Conservation (phyloP, 1,284 basidiomycete genomes). For the Taiwanofungus camphoratus region DNA sequence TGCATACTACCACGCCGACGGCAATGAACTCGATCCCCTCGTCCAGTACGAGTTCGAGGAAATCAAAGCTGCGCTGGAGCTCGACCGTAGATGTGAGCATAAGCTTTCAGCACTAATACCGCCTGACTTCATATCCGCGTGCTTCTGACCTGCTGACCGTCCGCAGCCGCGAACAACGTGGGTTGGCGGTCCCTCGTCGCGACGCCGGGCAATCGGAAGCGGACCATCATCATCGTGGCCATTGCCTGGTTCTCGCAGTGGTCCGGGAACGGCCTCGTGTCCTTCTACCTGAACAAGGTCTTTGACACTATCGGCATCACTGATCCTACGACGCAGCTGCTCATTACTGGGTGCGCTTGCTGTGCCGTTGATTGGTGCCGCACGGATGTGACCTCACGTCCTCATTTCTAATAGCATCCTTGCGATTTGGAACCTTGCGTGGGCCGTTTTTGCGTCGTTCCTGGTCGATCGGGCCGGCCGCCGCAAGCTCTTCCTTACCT, state of each 20-base stretch:
- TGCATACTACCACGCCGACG: constrained; percentile 72
- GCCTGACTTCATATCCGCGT: neutral
- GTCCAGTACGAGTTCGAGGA: constrained; percentile 71
- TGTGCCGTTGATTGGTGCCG: constrained; percentile 19
- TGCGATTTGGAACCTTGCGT: constrained; percentile 69
- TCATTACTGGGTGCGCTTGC: constrained; percentile 27
- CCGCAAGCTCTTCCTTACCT: constrained; percentile 60
- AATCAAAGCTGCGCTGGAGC: constrained; percentile 68
- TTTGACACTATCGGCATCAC: constrained; percentile 70
- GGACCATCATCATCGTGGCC: constrained; percentile 63
- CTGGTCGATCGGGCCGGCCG: constrained; percentile 58
- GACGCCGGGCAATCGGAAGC: constrained; percentile 60
- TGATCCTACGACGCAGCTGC: constrained; percentile 46
- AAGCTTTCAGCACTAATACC: too few relatives aligned
- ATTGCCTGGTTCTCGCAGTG: constrained; percentile 71
- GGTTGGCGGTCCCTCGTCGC: constrained; percentile 57
- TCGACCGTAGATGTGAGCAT: constrained; percentile 43
- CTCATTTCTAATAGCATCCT: constrained; percentile 35
- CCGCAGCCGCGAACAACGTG: constrained; percentile 36
- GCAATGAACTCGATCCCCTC: constrained; percentile 62
- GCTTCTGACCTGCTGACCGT: neutral
- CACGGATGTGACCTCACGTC: neutral
- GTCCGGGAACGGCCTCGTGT: constrained; percentile 73
- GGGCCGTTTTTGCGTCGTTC: constrained; percentile 54
- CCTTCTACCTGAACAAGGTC: constrained; percentile 70